A percentile compares a stretch with the other conserved stretches of the same genome.
phyloP scores from a whole-genome alignment of 805 yeast species.

The Pichia manshurica region DNA sequence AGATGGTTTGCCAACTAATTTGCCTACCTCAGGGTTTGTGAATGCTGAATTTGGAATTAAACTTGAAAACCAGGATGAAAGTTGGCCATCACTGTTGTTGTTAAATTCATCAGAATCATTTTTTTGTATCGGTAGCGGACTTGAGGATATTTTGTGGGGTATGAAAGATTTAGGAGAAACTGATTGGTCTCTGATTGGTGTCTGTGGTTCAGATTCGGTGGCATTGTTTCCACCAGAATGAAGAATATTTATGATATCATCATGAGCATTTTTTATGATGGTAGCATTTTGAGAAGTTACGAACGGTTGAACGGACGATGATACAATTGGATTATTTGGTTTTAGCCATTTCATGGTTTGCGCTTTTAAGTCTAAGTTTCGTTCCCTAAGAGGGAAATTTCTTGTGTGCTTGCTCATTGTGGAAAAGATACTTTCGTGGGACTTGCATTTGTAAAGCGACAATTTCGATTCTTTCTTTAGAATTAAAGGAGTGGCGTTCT shows the following conservation, averaged over 20 bases:
- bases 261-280: constrained; percentile 10
- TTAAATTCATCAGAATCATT: not conserved
- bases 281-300: not conserved
- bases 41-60: constrained; percentile 29
- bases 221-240: constrained; percentile 9
- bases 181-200: not conserved
- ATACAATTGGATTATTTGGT: constrained; percentile 22
- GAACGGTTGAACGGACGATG: constrained; percentile 11
- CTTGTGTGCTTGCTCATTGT: not conserved
- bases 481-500: constrained; percentile 21
- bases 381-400: constrained; percentile 4
- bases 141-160: constrained; percentile 7
- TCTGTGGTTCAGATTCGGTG: constrained; percentile 5
- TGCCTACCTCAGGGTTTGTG: constrained; percentile 30
- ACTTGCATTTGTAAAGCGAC: constrained; percentile 18
- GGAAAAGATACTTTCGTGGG: constrained; percentile 29
- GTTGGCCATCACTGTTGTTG: constrained; percentile 3
- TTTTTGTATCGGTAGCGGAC: constrained; percentile 7
- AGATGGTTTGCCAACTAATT: constrained; percentile 14
- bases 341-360: constrained; percentile 31
- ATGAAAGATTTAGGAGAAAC: not conserved
- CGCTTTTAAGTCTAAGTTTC: constrained; percentile 20
- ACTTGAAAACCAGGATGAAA: constrained; percentile 25
- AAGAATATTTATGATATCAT: constrained; percentile 13
- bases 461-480: constrained; percentile 12